Percentiles rank a stretch among this genome's conserved stretches.
These are phyloP conservation scores for Telopea speciosissima DNA, from an alignment of 177 flowering plant species.

Conservation along the genomic window DNA sequence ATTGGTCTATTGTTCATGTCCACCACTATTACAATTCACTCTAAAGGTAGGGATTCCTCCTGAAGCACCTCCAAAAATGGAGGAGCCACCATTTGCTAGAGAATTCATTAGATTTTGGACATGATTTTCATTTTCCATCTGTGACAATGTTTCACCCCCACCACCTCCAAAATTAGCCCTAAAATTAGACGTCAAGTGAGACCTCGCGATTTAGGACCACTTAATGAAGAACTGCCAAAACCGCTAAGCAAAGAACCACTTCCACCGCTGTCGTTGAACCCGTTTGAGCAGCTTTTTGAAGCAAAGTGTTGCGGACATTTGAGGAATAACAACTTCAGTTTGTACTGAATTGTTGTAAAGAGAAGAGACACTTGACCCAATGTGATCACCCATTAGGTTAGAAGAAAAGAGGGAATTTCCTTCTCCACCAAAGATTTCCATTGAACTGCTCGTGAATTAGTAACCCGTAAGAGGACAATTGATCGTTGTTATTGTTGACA, in stretches of 20 bases:
- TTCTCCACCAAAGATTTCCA: conserved; percentile 23
- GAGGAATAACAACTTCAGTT: no score
- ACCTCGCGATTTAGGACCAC: conserved; percentile 21
- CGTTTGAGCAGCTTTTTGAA: conserved; percentile 65
- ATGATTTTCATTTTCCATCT: conserved; percentile 32
- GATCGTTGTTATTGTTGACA: conserved; percentile 5
- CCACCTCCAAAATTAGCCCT: conserved; percentile 22
- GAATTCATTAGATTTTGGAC: conserved; percentile 62
- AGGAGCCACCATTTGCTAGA: conserved; percentile 35
- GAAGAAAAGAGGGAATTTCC: conserved; percentile 28
- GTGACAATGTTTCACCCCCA: conserved; percentile 25
- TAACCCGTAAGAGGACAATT: conserved; percentile 22
- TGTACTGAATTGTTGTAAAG: no score
- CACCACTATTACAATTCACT: no score
- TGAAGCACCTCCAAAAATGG: conserved; percentile 35
- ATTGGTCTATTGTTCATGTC: no score
- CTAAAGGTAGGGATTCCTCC: no score
- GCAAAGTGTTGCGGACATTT: conserved; percentile 79
- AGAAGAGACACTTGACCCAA: no score
- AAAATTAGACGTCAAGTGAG: conserved; percentile 18
- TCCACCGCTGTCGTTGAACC: conserved; percentile 50
- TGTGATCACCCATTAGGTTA: no score
- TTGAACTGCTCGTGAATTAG: conserved; percentile 30
- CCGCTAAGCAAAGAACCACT: conserved; percentile 32
- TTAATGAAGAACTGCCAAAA: conserved; percentile 34